Percentiles rank a stretch among this genome's conserved stretches.
phyloP scores from a whole-genome alignment of 1,284 basidiomycete genomes.

The Ceratorhiza oryzae-sativae region DNA sequence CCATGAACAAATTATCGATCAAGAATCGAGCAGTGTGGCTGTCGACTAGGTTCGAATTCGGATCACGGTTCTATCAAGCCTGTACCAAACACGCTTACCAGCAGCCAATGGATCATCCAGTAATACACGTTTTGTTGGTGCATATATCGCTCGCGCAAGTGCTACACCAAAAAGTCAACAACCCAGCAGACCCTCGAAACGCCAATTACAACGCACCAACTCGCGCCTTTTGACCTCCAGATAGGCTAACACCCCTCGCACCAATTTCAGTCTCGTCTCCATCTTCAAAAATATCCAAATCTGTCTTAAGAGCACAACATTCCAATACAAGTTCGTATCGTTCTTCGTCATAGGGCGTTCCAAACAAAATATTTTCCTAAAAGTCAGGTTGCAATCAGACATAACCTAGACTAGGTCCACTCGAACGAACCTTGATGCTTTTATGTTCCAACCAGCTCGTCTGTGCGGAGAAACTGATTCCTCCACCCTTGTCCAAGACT shows the following conservation, averaged over 20 bases:
- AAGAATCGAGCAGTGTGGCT: conserved; percentile 76
- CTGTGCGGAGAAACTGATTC: conserved; percentile 84
- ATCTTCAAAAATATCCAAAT: conserved; percentile 76
- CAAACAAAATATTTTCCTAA: conserved; percentile 74
- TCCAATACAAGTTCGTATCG: conserved; percentile 71
- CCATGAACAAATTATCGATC: conserved; percentile 67
- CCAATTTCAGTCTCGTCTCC: conserved; percentile 70
- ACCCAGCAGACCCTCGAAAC: background rate
- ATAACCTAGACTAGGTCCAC: background rate
- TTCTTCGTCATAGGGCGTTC: conserved; percentile 67
- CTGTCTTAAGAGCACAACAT: conserved; percentile 73
- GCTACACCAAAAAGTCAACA: conserved; percentile 49
- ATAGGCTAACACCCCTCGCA: conserved; percentile 64
- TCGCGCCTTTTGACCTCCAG: conserved; percentile 67
- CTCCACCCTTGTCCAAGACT: conserved; percentile 70
- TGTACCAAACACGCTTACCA: conserved; percentile 21
- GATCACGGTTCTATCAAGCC: background rate
- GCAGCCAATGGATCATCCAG: conserved; percentile 70
- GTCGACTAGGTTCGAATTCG: conserved; percentile 51
- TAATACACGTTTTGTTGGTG: conserved; percentile 67
- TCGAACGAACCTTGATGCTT: conserved; percentile 8
- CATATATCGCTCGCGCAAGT: conserved; percentile 72
- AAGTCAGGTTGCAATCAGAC: background rate
- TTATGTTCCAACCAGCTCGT: conserved; percentile 77
- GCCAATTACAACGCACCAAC: conserved; percentile 23